These are phyloP conservation scores for Pseudozyma sp. DNA, from an alignment of 1,284 basidiomycete genomes.

Conservation along the genomic window DNA sequence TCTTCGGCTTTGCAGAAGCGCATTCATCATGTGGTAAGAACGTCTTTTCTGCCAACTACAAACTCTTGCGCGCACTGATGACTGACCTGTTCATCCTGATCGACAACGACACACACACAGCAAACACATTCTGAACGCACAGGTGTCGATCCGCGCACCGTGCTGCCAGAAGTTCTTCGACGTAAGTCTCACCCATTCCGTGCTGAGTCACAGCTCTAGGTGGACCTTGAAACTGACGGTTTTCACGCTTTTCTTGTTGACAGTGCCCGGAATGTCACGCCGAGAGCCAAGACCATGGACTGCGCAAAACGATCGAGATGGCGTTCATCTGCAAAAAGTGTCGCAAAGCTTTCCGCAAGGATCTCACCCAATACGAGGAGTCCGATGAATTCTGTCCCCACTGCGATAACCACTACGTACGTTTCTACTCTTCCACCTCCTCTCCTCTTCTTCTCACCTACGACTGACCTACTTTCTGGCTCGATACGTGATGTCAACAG, in stretches of 20 bases:
- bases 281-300: conserved; percentile 79
- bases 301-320: conserved; percentile 88
- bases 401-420: conserved; percentile 95
- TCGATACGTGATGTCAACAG: conserved; percentile 70
- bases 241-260: not conserved
- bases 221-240: not conserved
- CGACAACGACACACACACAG: conserved; percentile 27
- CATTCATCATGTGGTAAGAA: conserved; percentile 27
- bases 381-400: conserved; percentile 98
- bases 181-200: conserved; percentile 40
- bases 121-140: conserved; percentile 68
- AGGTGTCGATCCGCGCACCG: conserved; percentile 66
- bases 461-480: not conserved
- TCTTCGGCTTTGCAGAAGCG: not conserved
- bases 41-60: too few species aligned
- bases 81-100: not conserved
- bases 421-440: not conserved
- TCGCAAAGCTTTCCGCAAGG: conserved; percentile 95
- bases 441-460: not conserved
- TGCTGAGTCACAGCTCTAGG: not conserved
- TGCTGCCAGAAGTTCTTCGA: conserved; percentile 68
- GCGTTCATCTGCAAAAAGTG: conserved; percentile 96
- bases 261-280: conserved; percentile 90
- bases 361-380: conserved; percentile 89
- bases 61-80: not conserved